phyloP scores from a whole-genome alignment of 768 basidiomycete species.

The Floccularia luteovirens region DNA sequence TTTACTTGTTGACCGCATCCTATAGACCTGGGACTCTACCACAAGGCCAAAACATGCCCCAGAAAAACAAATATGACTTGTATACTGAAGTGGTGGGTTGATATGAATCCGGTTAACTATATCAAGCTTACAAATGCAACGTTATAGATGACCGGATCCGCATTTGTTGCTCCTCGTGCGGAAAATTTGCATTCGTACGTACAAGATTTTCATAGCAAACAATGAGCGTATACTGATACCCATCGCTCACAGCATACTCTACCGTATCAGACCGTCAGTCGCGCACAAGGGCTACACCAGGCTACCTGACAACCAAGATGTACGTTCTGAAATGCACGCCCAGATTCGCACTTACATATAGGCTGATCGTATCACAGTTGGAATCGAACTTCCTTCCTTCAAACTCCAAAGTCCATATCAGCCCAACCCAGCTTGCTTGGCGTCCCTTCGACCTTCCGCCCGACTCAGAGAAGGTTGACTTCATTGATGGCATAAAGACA shows the following conservation, averaged over 20 bases:
- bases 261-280: constrained; percentile 63
- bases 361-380: constrained; percentile 26
- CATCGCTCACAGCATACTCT: constrained; percentile 39
- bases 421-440: constrained; percentile 63
- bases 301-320: constrained; percentile 51
- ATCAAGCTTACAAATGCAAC: background rate
- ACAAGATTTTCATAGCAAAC: background rate
- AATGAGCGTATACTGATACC: background rate
- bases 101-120: background rate
- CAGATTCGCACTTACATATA: background rate
- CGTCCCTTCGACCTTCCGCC: constrained; percentile 50
- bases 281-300: constrained; percentile 55
- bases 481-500: constrained; percentile 55
- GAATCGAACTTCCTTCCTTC: constrained; percentile 53
- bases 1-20: background rate
- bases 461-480: constrained; percentile 34
- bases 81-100: constrained; percentile 49
- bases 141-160: constrained; percentile 49
- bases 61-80: constrained; percentile 55
- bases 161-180: constrained; percentile 50
- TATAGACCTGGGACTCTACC: constrained; percentile 50
- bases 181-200: constrained; percentile 47
- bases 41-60: constrained; percentile 51
- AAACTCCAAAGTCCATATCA: constrained; percentile 53
- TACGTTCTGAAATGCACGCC: constrained; percentile 17